Evolutionary conservation across 2,329 filamentous ascomycete genomes (phyloP), one percentile per base, ranked within the genome.

Genomic region (Hymenoscyphus fructigenus): DNA sequence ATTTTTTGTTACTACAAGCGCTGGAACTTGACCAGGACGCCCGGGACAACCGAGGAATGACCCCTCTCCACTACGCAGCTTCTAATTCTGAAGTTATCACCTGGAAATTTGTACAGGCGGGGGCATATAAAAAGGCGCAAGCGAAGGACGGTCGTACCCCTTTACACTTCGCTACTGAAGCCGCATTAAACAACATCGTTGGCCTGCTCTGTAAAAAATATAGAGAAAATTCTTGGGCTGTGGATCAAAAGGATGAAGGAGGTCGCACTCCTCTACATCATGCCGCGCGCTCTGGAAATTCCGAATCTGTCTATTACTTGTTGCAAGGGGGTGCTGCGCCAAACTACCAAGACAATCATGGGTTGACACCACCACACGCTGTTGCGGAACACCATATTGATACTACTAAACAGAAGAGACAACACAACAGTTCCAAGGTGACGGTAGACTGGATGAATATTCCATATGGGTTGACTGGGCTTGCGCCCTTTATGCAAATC

Each of bases 321-420:
- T 6, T 64, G 15, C 23, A 55, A 20, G 17, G n/a, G 5, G 57
- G 47, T 20, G 62, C 62, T n/a, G 28, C 29, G 14, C 41, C 56
- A n/a, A 90, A 72, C 90, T 87, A n/a, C 15, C 20, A 26, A 20
- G 62, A 64, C 32, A 55, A 44, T 20, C 7, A 29, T 15, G 53
- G 53, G n/a, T 17, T 14, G 26, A 57, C 60, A 5, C 32, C 60
- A 17, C 23, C 58, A n/a, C 23, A 88, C 88, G 88, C 1, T 81
- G 90, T 17, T 87, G 84, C 75, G 86, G 90, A 84, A 86, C 34
- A 36, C 9, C 34, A 36, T 36, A 12, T 36, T 10, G 9, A 36
- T 36, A 15, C 3, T 9, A 9, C 12, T 36, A 36, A 36, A 36
- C 34, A 10, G 6, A 36, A 36, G 34, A 36, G 10, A 9, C 34